Evolutionary conservation across 2,329 filamentous ascomycete species (phyloP).

Genomic region (Colletotrichum godetiae): DNA sequence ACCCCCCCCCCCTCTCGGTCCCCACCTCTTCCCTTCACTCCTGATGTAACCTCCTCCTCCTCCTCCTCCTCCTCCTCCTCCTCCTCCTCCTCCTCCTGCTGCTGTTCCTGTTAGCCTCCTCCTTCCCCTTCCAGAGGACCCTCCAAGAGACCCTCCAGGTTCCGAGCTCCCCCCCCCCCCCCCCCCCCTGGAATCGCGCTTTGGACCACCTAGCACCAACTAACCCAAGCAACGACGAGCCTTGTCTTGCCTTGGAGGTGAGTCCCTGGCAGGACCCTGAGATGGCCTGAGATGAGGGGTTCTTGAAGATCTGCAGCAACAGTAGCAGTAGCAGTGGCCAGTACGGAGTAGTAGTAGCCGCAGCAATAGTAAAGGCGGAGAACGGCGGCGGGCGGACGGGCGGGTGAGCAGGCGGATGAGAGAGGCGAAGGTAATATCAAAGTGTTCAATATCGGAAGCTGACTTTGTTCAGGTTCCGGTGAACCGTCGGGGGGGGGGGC

Average conservation of each 20-base stretch:
- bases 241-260: not conserved
- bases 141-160: too few relatives aligned
- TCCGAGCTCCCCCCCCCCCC: too few relatives aligned
- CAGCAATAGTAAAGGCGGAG: not conserved
- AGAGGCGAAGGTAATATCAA: not conserved
- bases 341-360: not conserved
- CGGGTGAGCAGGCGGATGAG: too few relatives aligned
- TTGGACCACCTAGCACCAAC: not conserved
- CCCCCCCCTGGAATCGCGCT: not conserved
- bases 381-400: not conserved
- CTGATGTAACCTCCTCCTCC: too few relatives aligned
- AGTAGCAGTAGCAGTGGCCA: not conserved
- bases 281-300: not conserved
- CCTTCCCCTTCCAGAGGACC: not conserved
- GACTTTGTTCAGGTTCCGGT: not conserved
- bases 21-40: not conserved
- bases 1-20: too few relatives aligned
- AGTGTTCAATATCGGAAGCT: not conserved
- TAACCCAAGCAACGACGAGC: not conserved
- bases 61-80: too few relatives aligned
- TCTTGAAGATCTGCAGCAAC: constrained; percentile 10
- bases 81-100: too few relatives aligned
- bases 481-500: not conserved
- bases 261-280: constrained; percentile 15
- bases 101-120: not conserved